These are phyloP conservation scores for Berberis thunbergii DNA, from an alignment of 164 flowering plant genomes.

Conservation along the genomic window DNA sequence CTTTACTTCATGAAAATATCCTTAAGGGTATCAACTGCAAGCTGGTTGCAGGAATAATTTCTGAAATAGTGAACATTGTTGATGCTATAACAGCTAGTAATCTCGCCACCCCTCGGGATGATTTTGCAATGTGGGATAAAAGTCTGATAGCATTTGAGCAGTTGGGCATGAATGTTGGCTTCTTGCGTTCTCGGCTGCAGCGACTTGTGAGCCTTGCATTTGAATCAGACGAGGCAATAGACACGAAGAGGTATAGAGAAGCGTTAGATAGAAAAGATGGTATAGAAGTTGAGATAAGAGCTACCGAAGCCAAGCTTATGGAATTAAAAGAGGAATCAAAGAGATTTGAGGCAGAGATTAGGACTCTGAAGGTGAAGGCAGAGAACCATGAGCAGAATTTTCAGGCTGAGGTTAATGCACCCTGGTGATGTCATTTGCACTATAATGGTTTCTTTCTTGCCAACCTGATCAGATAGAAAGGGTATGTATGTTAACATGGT, in stretches of 20 bases:
- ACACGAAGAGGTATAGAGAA: constrained; percentile 22
- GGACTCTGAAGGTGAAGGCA: constrained; percentile 7
- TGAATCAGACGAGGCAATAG: constrained; percentile 26
- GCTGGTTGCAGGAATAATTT: constrained; percentile 30
- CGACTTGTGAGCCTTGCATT: constrained; percentile 22
- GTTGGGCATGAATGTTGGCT: constrained; percentile 52
- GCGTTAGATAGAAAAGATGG: constrained; percentile 16
- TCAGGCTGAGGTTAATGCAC: constrained; percentile 7
- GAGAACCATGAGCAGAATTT: constrained; percentile 6
- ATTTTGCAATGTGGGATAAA: constrained; percentile 35
- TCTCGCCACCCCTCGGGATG: constrained; percentile 20
- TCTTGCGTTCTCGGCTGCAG: constrained; percentile 28
- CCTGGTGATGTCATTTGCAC: constrained; percentile 4
- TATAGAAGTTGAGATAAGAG: constrained; percentile 8
- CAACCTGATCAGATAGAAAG: background rate
- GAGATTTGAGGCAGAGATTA: constrained; percentile 1
- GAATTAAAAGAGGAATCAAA: background rate
- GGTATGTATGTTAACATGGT: too few species aligned
- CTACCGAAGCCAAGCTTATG: background rate
- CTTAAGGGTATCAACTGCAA: constrained; percentile 22
- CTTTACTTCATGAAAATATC: constrained; percentile 27
- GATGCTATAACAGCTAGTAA: constrained; percentile 34
- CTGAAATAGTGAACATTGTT: constrained; percentile 27
- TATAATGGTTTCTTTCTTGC: background rate
- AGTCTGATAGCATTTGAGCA: constrained; percentile 37